Evolutionary conservation across 2,329 filamentous ascomycete genomes (phyloP), one percentile per base, ranked within the genome.

Genomic region (Hymenoscyphus albidus): DNA sequence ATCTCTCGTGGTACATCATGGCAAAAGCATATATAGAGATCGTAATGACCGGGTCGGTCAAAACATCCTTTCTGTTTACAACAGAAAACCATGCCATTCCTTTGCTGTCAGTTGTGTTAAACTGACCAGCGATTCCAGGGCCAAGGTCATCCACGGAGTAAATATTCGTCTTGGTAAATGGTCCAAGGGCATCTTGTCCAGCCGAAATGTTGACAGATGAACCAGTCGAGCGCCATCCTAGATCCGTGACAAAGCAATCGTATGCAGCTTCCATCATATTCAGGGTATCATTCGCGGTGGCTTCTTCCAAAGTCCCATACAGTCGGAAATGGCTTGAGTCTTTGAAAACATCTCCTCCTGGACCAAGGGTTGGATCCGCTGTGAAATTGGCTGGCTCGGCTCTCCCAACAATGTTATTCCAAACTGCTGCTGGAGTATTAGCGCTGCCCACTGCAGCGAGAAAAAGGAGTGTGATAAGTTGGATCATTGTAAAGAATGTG

Each of bases 221-320:
- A 22, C 61, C 61, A 31, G 61, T 57, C 16, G 61, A 62, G 12
- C 61, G 51, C 61, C 61, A 62, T 22, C 61, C 61, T 13, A 62
- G 22, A 31, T 40, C 38, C 10, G 27, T 32, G 22, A 62, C 54
- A n/a, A 57, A 62, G 54, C 61, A 62, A 16, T 35, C 22, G 35
- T 62, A 62, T 40, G 61, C 61, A 4, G 61, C 48, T 44, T 62
- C 61, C 13, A 62, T 22, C 38, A 27, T 39, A 27, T 62, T 62
- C 7, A 62, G 27, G 31, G 61, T 48, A 1, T n/a, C n/a, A 31
- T 56, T 27, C 13, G 22, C 35, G 38, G 38, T 54, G 18, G 2
- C 22, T 14, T 9, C n/a, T 13, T n/a, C 32, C 3, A 18, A 22
- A 10, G 38, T 22, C 13, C 32, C 42, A 38, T 62, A 62, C 9